Conservation (phyloP, 2,329 filamentous ascomycete genomes). For the Juglanconis juglandina region DNA sequence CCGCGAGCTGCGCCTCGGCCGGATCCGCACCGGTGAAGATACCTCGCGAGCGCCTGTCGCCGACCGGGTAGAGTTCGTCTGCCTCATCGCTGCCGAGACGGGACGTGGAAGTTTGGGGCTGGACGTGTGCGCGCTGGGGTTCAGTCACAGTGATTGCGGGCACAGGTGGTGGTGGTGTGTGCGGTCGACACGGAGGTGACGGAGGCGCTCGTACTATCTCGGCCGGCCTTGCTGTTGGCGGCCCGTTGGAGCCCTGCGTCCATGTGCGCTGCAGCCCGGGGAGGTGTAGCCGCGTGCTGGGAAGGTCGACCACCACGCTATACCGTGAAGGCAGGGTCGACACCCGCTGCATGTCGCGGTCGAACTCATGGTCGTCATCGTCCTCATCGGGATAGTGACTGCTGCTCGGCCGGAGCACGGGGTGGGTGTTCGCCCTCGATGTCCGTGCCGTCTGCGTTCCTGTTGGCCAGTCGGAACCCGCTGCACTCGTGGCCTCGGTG, state of each 20-base stretch:
- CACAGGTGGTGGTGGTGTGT: not conserved
- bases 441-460: constrained; percentile 1
- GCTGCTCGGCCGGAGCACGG: constrained; percentile 23
- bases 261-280: constrained; percentile 39
- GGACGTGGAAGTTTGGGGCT: not conserved
- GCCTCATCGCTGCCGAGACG: constrained; percentile 10
- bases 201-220: constrained; percentile 1
- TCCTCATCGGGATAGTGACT: constrained; percentile 25
- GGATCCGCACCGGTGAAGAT: constrained; percentile 42
- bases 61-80: constrained; percentile 16
- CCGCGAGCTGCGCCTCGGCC: constrained; percentile 45
- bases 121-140: not conserved
- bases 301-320: constrained; percentile 25
- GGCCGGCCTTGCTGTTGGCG: constrained; percentile 23
- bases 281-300: constrained; percentile 39
- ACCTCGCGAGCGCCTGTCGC: constrained; percentile 12
- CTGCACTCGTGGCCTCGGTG: constrained; percentile 17
- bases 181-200: constrained; percentile 1
- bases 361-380: constrained; percentile 34
- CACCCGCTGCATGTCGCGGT: constrained; percentile 45
- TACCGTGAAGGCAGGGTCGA: constrained; percentile 31
- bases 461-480: constrained; percentile 10
- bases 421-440: constrained; percentile 11
- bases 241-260: constrained; percentile 33
- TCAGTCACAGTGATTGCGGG: constrained; percentile 5